Percentiles rank a stretch among this genome's conserved stretches.
Evolutionary conservation across 164 flowering plant genomes (phyloP).

Genomic region (Akebia trifoliata): DNA sequence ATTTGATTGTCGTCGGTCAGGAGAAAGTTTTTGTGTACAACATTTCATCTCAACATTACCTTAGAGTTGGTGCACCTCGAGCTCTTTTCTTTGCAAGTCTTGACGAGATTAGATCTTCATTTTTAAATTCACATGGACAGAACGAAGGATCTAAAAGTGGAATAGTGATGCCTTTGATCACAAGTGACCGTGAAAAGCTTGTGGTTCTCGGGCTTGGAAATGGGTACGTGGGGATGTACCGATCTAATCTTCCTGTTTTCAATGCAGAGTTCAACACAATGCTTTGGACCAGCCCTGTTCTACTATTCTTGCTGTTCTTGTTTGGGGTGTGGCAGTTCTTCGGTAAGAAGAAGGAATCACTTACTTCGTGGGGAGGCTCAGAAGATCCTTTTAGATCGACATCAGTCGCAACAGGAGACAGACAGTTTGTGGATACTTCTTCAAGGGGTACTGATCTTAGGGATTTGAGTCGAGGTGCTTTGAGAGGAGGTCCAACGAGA

Average conservation of each 20-base stretch:
- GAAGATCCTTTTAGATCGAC: slow-evolving; percentile 77
- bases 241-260: slow-evolving; percentile 72
- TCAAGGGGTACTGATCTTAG: slow-evolving; percentile 52
- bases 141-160: slow-evolving; percentile 19
- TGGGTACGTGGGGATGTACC: slow-evolving; percentile 78
- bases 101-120: slow-evolving; percentile 70
- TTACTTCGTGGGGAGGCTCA: slow-evolving; percentile 92
- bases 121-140: slow-evolving; percentile 34
- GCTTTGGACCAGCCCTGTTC: slow-evolving; percentile 84
- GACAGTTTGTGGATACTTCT: slow-evolving; percentile 56
- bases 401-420: slow-evolving; percentile 42
- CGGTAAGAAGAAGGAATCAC: slow-evolving; percentile 86
- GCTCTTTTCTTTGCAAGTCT: slow-evolving; percentile 59
- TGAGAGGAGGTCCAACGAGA: slow-evolving; percentile 68
- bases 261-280: slow-evolving; percentile 66
- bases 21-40: slow-evolving; percentile 78
- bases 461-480: slow-evolving; percentile 57
- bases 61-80: slow-evolving; percentile 62
- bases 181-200: slow-evolving; percentile 78
- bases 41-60: slow-evolving; percentile 75
- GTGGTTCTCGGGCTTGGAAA: slow-evolving; percentile 73
- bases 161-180: slow-evolving; percentile 43
- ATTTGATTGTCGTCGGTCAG: slow-evolving; percentile 52
- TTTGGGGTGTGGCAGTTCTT: slow-evolving; percentile 87
- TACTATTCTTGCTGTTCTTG: slow-evolving; percentile 73